Percentiles rank a stretch among this genome's conserved stretches.
Conservation (phyloP, 345 rosid species). For the Anastatica hierochuntica region DNA sequence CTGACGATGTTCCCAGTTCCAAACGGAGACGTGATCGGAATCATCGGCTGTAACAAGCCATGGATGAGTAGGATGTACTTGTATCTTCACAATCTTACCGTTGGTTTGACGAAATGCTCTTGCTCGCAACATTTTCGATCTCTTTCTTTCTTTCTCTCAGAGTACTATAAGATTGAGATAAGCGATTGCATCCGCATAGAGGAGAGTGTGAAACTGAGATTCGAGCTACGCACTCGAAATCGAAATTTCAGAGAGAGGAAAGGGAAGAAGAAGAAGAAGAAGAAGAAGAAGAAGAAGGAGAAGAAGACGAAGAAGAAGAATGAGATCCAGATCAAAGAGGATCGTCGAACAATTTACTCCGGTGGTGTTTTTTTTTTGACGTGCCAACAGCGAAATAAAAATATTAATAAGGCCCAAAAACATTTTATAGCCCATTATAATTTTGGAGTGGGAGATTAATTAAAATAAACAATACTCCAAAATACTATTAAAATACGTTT, state of each 20-base stretch:
- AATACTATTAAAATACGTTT: too few species aligned
- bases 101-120: slow-evolving; percentile 74
- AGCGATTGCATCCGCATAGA: slow-evolving; percentile 14
- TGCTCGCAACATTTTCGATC: slow-evolving; percentile 66
- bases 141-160: not conserved
- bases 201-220: too few species aligned
- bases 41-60: slow-evolving; percentile 98
- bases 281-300: too few species aligned
- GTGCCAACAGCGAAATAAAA: too few species aligned
- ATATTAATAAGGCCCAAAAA: too few species aligned
- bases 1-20: slow-evolving; percentile 99
- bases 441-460: too few species aligned
- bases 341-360: too few species aligned
- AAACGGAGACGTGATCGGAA: slow-evolving; percentile 89
- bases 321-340: slow-evolving; percentile 17
- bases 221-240: too few species aligned
- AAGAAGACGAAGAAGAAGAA: not conserved
- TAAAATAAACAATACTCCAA: too few species aligned
- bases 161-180: slow-evolving; percentile 1
- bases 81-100: slow-evolving; percentile 89
- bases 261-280: too few species aligned
- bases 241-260: not conserved
- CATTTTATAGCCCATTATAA: too few species aligned
- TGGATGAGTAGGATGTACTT: slow-evolving; percentile 96
- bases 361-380: too few species aligned